A percentile compares a stretch with the other conserved stretches of the same genome.
phyloP scores from a whole-genome alignment of 495 filamentous ascomycete species.

The Podospora conica region DNA sequence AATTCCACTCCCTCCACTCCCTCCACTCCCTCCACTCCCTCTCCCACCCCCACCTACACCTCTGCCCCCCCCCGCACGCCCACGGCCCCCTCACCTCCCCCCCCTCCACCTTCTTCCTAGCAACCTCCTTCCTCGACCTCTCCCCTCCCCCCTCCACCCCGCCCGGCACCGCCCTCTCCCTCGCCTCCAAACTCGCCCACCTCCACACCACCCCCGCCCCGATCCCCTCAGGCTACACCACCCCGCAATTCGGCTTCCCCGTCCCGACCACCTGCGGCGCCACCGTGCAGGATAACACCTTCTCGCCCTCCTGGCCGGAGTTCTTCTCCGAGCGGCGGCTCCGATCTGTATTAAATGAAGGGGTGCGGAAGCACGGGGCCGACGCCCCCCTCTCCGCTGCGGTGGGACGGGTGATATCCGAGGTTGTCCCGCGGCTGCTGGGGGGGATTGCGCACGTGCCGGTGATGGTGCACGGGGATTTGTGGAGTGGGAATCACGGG shows the following conservation, averaged over 20 bases:
- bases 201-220: conserved; percentile 75
- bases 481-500: conserved; percentile 86
- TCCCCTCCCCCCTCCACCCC: conserved; percentile 31
- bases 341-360: conserved; percentile 52
- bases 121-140: conserved; percentile 75
- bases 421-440: conserved; percentile 68
- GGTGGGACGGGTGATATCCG: conserved; percentile 54
- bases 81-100: neutral
- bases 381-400: too few relatives aligned
- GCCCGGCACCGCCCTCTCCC: conserved; percentile 39
- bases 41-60: conserved; percentile 34
- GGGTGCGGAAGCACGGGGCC: conserved; percentile 53
- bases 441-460: conserved; percentile 61
- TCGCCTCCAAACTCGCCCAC: conserved; percentile 71
- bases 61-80: conserved; percentile 39
- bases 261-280: conserved; percentile 79
- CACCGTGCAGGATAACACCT: conserved; percentile 72
- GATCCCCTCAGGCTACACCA: conserved; percentile 50
- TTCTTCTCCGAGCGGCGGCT: conserved; percentile 77
- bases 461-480: conserved; percentile 81
- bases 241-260: conserved; percentile 70
- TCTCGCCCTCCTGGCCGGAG: conserved; percentile 62
- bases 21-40: conserved; percentile 37
- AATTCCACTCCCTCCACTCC: neutral
- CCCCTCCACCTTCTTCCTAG: conserved; percentile 50